Evolutionary conservation across 345 rosid species (phyloP).

Genomic region (Punica granatum): DNA sequence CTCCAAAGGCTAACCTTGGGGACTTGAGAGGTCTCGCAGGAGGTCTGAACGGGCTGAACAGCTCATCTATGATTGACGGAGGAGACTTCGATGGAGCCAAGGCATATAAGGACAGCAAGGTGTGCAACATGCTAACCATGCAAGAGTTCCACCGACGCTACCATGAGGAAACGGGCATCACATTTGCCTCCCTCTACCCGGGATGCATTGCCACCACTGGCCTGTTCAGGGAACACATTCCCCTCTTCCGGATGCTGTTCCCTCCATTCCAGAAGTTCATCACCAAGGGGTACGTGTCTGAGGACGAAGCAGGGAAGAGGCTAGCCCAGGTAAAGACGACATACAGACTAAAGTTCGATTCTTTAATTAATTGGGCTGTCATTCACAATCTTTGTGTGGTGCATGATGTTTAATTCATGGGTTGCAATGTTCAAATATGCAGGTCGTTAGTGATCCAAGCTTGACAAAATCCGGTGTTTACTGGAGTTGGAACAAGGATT

Average conservation of each 20-base stretch:
- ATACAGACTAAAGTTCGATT: neutral
- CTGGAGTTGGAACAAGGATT: slow-evolving; percentile 97
- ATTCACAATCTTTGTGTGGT: neutral
- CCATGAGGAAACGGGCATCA: slow-evolving; percentile 79
- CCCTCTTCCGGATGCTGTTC: slow-evolving; percentile 76
- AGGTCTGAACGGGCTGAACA: slow-evolving; percentile 66
- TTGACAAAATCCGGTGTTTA: slow-evolving; percentile 90
- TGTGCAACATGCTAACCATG: slow-evolving; percentile 95
- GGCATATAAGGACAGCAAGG: slow-evolving; percentile 98
- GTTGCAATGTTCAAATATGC: slow-evolving; percentile 6
- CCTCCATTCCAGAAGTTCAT: slow-evolving; percentile 98
- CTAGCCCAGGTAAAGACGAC: slow-evolving; percentile 69
- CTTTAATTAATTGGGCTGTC: neutral
- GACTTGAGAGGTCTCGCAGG: slow-evolving; percentile 87
- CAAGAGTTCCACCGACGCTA: slow-evolving; percentile 91
- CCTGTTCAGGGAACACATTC: slow-evolving; percentile 94
- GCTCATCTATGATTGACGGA: slow-evolving; percentile 88
- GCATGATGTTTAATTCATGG: slow-evolving; percentile 1
- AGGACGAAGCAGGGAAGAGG: slow-evolving; percentile 88
- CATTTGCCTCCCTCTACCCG: slow-evolving; percentile 90
- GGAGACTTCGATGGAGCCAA: slow-evolving; percentile 93
- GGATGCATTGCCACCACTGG: slow-evolving; percentile 99
- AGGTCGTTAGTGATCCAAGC: slow-evolving; percentile 85
- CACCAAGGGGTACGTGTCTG: slow-evolving; percentile 92
- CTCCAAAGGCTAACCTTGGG: slow-evolving; percentile 93